These are phyloP conservation scores for Leptomonas pyrrhocoris DNA, from an alignment of 208 protist genomes.

Conservation along the genomic window DNA sequence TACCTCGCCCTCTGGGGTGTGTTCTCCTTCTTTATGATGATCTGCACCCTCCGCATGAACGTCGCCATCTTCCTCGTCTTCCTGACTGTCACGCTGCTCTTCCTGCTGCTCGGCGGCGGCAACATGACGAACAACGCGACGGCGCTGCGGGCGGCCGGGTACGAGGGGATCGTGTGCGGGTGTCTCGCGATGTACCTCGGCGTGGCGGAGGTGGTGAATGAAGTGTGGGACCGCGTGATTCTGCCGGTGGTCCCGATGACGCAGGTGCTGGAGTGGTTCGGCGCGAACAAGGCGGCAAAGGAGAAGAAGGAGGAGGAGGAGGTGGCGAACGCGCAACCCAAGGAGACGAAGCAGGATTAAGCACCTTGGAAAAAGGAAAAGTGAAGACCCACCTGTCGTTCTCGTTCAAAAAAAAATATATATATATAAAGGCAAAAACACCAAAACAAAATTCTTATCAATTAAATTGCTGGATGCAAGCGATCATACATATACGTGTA, in stretches of 20 bases:
- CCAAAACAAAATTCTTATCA: not conserved
- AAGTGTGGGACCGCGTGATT: conserved; percentile 40
- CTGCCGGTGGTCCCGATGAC: conserved; percentile 45
- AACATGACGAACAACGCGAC: conserved; percentile 26
- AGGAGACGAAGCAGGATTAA: no score
- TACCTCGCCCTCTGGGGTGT: conserved; percentile 32
- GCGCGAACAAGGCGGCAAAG: conserved; percentile 14
- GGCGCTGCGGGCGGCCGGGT: conserved; percentile 36
- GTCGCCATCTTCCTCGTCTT: conserved; percentile 37
- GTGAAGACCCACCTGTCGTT: no score
- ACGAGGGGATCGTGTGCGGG: conserved; percentile 56
- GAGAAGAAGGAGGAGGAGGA: conserved; percentile 13
- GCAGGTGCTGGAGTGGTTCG: conserved; percentile 27
- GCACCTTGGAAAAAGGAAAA: no score
- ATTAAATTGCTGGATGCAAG: no score
- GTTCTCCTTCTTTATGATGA: conserved; percentile 33
- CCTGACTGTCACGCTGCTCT: conserved; percentile 33
- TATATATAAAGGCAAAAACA: no score
- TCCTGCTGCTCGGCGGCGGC: conserved; percentile 25
- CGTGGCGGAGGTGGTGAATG: conserved; percentile 49
- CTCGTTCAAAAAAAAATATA: no score
- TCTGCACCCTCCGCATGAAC: conserved; percentile 37
- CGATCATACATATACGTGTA: no score
- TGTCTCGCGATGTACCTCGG: conserved; percentile 56
- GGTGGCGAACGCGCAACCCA: no score